Conservation (phyloP, 345 rosid species). For the Hevea brasiliensis region DNA sequence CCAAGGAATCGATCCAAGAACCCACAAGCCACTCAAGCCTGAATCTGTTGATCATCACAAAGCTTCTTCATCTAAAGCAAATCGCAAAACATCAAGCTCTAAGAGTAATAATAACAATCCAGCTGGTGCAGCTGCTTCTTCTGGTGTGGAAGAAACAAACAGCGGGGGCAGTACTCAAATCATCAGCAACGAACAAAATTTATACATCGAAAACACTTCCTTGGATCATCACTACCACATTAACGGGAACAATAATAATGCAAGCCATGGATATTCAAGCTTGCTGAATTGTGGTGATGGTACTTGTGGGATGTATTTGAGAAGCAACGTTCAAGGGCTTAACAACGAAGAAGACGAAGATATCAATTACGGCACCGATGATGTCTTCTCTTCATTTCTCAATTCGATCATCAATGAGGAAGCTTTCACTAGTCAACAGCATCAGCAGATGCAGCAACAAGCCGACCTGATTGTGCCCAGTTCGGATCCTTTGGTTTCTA, state of each 20-base stretch:
- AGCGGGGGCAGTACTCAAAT: slow-evolving; percentile 8
- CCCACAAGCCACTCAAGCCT: slow-evolving; percentile 62
- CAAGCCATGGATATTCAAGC: slow-evolving; percentile 7
- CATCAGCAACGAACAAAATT: slow-evolving; percentile 22
- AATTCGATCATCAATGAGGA: slow-evolving; percentile 32
- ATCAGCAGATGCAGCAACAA: slow-evolving; percentile 3
- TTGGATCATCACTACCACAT: background rate
- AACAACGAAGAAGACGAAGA: slow-evolving; percentile 23
- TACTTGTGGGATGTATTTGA: slow-evolving; percentile 1
- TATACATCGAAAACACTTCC: background rate
- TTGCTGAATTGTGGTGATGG: slow-evolving; percentile 14
- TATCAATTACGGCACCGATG: slow-evolving; percentile 23
- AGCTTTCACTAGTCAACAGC: slow-evolving; percentile 13
- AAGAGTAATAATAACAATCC: background rate
- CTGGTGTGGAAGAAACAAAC: slow-evolving; percentile 26
- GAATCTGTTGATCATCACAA: slow-evolving; percentile 8
- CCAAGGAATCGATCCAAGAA: slow-evolving; percentile 82
- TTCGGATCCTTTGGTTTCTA: slow-evolving; percentile 10
- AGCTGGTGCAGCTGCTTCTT: slow-evolving; percentile 9
- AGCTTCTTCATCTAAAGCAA: slow-evolving; percentile 24
- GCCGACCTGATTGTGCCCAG: background rate
- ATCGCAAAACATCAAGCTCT: slow-evolving; percentile 24
- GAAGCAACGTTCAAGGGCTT: slow-evolving; percentile 1
- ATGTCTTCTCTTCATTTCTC: slow-evolving; percentile 27
- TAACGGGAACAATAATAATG: background rate